These are phyloP conservation scores for Boletus subparvulus DNA, from an alignment of 768 basidiomycete species.

Conservation along the genomic window DNA sequence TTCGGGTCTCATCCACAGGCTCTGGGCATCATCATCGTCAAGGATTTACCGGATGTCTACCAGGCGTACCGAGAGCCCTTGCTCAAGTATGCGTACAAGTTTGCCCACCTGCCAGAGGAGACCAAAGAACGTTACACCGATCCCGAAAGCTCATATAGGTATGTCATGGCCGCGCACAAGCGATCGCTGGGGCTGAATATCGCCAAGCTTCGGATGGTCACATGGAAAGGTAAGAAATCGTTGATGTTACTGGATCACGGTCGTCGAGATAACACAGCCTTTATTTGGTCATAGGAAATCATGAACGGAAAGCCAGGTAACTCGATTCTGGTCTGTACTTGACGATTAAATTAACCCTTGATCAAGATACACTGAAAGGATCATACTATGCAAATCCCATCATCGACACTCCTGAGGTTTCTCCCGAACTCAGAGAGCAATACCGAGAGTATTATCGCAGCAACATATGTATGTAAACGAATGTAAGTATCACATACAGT, in stretches of 20 bases:
- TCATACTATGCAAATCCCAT: conserved; percentile 89
- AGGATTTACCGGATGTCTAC: conserved; percentile 76
- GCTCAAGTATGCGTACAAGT: conserved; percentile 71
- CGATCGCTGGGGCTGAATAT: background rate
- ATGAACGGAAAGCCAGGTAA: conserved; percentile 92
- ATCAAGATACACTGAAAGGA: conserved; percentile 79
- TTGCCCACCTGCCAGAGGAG: conserved; percentile 67
- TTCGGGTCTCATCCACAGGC: conserved; percentile 79
- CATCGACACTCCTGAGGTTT: conserved; percentile 62
- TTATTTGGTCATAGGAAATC: conserved; percentile 58
- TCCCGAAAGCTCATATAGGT: conserved; percentile 74
- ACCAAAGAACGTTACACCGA: conserved; percentile 75
- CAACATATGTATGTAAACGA: conserved; percentile 72
- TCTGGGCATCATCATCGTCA: conserved; percentile 79
- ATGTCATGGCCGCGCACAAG: conserved; percentile 16
- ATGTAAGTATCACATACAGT: background rate
- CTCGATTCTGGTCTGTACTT: background rate
- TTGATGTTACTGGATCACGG: background rate
- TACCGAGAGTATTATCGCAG: conserved; percentile 84
- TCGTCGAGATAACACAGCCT: background rate
- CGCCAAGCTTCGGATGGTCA: conserved; percentile 87
- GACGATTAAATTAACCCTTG: background rate
- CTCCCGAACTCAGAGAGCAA: conserved; percentile 47
- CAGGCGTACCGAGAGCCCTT: conserved; percentile 62
- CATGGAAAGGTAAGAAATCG: conserved; percentile 76